Evolutionary conservation across 2,329 filamentous ascomycete genomes (phyloP).

Genomic region (Periconia sp.): DNA sequence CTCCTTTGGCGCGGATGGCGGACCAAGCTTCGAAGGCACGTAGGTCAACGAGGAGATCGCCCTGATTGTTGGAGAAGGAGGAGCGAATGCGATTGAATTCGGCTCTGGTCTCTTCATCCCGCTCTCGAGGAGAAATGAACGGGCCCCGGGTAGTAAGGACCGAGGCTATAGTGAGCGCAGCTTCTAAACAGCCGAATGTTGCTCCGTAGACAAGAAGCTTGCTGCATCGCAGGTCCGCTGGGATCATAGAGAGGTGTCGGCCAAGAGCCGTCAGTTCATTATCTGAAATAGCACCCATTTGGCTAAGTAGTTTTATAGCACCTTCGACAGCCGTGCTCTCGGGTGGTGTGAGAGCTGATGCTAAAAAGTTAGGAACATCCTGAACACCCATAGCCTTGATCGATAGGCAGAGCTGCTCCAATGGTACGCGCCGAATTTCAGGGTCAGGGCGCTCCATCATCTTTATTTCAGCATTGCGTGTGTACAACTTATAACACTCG

Average conservation of each 20-base stretch:
- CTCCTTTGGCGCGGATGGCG: constrained; percentile 63
- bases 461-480: constrained; percentile 76
- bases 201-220: constrained; percentile 96
- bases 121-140: constrained; percentile 82
- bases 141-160: constrained; percentile 90
- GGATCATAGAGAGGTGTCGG: constrained; percentile 91
- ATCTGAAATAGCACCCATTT: constrained; percentile 89
- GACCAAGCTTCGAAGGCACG: constrained; percentile 85
- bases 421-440: constrained; percentile 88
- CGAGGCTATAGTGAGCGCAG: constrained; percentile 85
- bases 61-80: constrained; percentile 76
- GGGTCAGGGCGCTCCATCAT: constrained; percentile 94
- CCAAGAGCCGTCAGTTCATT: constrained; percentile 89
- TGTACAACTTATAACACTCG: constrained; percentile 94
- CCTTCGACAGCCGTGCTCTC: constrained; percentile 84
- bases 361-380: constrained; percentile 81
- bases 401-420: constrained; percentile 93
- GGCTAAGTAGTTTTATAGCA: constrained; percentile 76
- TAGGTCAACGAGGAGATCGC: constrained; percentile 87
- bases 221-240: constrained; percentile 87
- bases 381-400: constrained; percentile 93
- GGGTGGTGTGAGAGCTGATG: constrained; percentile 86
- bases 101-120: constrained; percentile 83
- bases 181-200: constrained; percentile 89
- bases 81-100: constrained; percentile 78